Evolutionary conservation across 495 filamentous ascomycete species (phyloP), one percentile per base, ranked within the genome.

Genomic region (Copromyces sp.): DNA sequence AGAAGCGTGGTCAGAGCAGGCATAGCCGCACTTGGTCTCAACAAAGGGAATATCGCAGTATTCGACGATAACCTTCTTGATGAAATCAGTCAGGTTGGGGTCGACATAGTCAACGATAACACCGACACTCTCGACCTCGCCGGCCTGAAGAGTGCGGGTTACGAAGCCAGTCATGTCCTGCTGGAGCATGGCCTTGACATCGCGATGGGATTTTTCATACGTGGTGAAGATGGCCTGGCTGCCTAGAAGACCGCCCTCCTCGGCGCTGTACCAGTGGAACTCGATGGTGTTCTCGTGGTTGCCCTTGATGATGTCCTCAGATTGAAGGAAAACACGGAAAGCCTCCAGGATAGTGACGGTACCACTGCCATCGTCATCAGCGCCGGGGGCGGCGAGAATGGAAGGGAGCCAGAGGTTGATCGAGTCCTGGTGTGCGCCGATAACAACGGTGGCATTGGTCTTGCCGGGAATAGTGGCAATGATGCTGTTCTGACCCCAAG

Each of bases 151-250:
- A 0, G 95, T 97, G 47, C 90, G 90, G 73, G 94, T 89, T 5
- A 94, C 86, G 79, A 91, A 98, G 11, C 95, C 95, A 2, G 95
- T 98, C 95, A 98, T 99, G 80, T 99, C 95, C 81, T 99, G 95
- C 84, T 99, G 96, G 61, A 99, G 86, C 95, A 99, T 98, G 35
- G 95, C 95, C 82, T 94, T 95, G 78, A 99, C 86, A 74, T 97
- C 90, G 24, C 90, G 85, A 37, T 86, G 85, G 32, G 88, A 77
- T 78, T 90, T 89, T 80, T 93, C 92, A 78, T 99, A 99, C n/a
- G 84, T 80, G 14, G 87, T 85, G 82, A 97, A 98, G 80, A 99
- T 90, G 40, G 92, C 93, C 80, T 97, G 94, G 90, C 38, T 94
- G 86, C 93, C 93, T 7, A 98, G 88, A 70, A 99, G 88, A 41